Percentiles rank a stretch among this genome's conserved stretches.
Evolutionary conservation across 352 stramenopile genomes (phyloP).

Genomic region (Aphanomyces invadans): DNA sequence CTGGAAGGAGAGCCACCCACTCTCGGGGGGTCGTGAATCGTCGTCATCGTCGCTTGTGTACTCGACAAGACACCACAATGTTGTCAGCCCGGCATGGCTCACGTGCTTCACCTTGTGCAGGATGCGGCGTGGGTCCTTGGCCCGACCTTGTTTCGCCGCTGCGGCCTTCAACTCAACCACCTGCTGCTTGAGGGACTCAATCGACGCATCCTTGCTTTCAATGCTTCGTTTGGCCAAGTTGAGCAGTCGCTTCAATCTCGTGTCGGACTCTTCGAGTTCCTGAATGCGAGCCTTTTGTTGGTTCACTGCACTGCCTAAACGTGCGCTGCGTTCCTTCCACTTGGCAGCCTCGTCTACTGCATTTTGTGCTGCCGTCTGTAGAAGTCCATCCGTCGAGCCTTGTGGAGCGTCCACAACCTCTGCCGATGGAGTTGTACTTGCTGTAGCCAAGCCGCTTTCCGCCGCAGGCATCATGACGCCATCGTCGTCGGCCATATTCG

Average conservation of each 20-base stretch:
- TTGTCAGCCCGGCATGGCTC: slow-evolving; percentile 6
- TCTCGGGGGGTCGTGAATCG: slow-evolving; percentile 34
- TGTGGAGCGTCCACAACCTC: background rate
- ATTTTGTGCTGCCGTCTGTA: background rate
- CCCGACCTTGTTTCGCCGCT: slow-evolving; percentile 39
- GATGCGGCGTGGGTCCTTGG: slow-evolving; percentile 49
- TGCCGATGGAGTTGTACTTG: background rate
- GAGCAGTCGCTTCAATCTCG: slow-evolving; percentile 73
- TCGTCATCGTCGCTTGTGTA: slow-evolving; percentile 68
- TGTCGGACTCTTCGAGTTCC: slow-evolving; percentile 37
- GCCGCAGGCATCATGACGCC: background rate
- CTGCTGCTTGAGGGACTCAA: slow-evolving; percentile 45
- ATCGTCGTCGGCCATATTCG: background rate
- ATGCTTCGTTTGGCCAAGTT: slow-evolving; percentile 85
- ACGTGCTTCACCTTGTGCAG: slow-evolving; percentile 59
- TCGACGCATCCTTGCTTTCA: slow-evolving; percentile 53
- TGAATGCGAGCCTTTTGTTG: slow-evolving; percentile 23
- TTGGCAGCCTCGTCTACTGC: background rate
- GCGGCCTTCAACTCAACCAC: slow-evolving; percentile 51
- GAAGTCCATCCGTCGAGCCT: background rate
- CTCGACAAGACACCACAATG: slow-evolving; percentile 77
- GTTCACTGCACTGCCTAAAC: slow-evolving; percentile 4
- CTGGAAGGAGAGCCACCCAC: slow-evolving; percentile 64
- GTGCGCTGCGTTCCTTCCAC: slow-evolving; percentile 18
- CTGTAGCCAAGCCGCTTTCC: background rate